Percentiles rank a stretch among this genome's conserved stretches.
Conservation (phyloP, 2,329 filamentous ascomycete genomes). For the Hypoxylon sp. region DNA sequence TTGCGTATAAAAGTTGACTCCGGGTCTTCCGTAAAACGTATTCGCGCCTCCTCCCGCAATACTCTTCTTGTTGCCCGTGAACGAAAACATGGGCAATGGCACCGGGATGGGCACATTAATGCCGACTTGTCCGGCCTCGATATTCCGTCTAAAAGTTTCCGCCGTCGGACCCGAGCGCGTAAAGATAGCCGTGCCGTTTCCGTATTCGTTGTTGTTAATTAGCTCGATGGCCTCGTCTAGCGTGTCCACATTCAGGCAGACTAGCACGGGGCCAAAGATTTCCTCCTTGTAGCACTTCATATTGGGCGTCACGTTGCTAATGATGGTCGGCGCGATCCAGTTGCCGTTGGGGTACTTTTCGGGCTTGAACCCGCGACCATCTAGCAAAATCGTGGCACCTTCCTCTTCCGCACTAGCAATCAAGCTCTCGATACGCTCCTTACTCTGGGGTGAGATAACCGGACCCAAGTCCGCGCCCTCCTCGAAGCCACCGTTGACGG, state of each 20-base stretch:
- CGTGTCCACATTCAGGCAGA: conserved; percentile 82
- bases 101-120: conserved; percentile 87
- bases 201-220: conserved; percentile 89
- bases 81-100: conserved; percentile 78
- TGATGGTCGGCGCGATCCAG: conserved; percentile 87
- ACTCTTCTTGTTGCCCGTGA: conserved; percentile 87
- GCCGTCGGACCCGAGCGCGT: conserved; percentile 82
- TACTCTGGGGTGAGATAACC: conserved; percentile 83
- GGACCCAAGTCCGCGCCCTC: conserved; percentile 83
- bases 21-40: conserved; percentile 95
- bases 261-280: conserved; percentile 87
- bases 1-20: conserved; percentile 95
- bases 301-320: conserved; percentile 81
- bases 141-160: conserved; percentile 81
- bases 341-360: conserved; percentile 87
- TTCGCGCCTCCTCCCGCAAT: conserved; percentile 91
- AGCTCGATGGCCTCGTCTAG: conserved; percentile 84
- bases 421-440: conserved; percentile 80
- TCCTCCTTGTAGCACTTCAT: conserved; percentile 90
- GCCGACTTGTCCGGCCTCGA: conserved; percentile 87
- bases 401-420: conserved; percentile 84
- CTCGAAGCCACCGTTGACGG: conserved; percentile 86
- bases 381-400: conserved; percentile 84
- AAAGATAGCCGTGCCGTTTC: conserved; percentile 89
- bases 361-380: conserved; percentile 81